Evolutionary conservation across 345 rosid genomes (phyloP).

Genomic region (Eucalyptus sp.): DNA sequence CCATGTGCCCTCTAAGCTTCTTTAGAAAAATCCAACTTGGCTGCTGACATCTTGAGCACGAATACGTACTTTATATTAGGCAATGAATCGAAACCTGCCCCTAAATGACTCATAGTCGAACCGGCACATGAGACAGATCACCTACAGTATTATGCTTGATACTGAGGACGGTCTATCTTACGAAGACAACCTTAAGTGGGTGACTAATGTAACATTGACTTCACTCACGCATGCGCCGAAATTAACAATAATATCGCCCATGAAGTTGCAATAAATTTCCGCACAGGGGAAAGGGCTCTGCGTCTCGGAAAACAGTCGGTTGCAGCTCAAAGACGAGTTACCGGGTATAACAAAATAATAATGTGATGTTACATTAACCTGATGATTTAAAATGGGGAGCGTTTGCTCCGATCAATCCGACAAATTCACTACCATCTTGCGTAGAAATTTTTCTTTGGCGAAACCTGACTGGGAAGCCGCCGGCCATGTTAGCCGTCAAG

Average conservation of each 20-base stretch:
- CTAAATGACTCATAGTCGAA: neutral
- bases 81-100: neutral
- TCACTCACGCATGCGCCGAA: neutral
- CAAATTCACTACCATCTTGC: neutral
- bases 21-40: neutral
- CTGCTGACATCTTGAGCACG: neutral
- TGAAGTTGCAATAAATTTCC: neutral
- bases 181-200: neutral
- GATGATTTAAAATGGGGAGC: neutral
- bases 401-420: neutral
- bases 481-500: slow-evolving; percentile 42
- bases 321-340: neutral
- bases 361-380: neutral
- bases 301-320: neutral
- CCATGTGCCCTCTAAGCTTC: neutral
- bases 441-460: neutral
- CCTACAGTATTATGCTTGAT: neutral
- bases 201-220: neutral
- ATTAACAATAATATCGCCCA: neutral
- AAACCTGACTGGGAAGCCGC: slow-evolving; percentile 18
- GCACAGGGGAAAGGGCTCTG: neutral
- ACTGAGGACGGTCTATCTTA: neutral
- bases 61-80: neutral
- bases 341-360: neutral
- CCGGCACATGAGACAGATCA: neutral